Evolutionary conservation across 768 basidiomycete genomes (phyloP).

Genomic region (Rhodosporidiobolus sp.): DNA sequence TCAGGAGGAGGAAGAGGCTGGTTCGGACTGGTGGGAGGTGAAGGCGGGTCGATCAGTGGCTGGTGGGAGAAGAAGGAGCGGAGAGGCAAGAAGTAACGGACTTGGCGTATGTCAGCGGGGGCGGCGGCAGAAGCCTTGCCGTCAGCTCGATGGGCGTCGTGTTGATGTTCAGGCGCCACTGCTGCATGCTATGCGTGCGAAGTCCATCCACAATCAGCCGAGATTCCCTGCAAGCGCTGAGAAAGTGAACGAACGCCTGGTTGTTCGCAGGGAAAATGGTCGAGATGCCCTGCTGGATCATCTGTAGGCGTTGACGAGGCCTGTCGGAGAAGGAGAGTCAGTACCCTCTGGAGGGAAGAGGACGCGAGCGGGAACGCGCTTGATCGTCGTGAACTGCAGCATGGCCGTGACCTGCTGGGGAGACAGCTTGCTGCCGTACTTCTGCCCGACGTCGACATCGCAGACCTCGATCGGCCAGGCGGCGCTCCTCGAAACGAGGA

Average conservation of each 20-base stretch:
- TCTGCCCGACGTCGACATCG: conserved; percentile 13
- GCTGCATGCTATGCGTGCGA: background rate
- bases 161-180: conserved; percentile 2
- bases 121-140: conserved; percentile 8
- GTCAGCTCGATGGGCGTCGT: background rate
- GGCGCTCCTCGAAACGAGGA: conserved; percentile 7
- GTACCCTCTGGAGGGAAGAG: background rate
- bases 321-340: background rate
- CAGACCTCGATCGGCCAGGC: conserved; percentile 25
- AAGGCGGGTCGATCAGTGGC: too few species aligned
- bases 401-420: background rate
- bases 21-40: background rate
- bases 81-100: background rate
- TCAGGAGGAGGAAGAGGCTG: background rate
- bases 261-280: conserved; percentile 9
- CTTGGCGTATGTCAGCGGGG: background rate
- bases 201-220: too few species aligned
- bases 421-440: conserved; percentile 8
- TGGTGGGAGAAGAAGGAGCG: too few species aligned
- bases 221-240: background rate
- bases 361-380: background rate
- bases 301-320: conserved; percentile 7
- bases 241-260: background rate
- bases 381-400: conserved; percentile 5
- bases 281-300: background rate